Percentiles rank a stretch among this genome's conserved stretches.
Evolutionary conservation across 2,329 filamentous ascomycete species (phyloP).

Genomic region (Ceratocystis papillata): DNA sequence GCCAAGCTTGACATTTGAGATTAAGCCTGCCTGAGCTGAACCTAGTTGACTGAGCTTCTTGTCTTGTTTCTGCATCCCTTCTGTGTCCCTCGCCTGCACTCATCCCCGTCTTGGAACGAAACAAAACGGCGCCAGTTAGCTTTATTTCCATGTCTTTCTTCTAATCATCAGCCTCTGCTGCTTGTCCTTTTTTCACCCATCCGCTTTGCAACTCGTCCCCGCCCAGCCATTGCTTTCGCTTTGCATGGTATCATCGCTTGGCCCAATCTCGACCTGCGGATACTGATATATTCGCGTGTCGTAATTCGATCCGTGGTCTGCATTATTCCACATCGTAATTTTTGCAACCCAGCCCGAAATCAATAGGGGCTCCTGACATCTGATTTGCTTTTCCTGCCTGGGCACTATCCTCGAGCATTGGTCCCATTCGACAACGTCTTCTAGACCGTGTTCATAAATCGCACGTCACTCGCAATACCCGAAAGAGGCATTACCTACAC

Average conservation of each 20-base stretch:
- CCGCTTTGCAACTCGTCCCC: not conserved
- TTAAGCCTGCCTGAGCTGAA: slow-evolving; percentile 7
- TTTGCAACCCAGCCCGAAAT: not conserved
- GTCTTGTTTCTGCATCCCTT: slow-evolving; percentile 13
- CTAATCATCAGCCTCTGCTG: slow-evolving; percentile 23
- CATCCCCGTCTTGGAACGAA: slow-evolving; percentile 3
- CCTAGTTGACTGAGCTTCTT: slow-evolving; percentile 2
- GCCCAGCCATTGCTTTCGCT: not conserved
- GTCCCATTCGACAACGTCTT: not conserved
- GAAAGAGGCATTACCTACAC: slow-evolving; percentile 13
- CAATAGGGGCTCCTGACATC: not conserved
- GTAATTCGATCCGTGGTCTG: not conserved
- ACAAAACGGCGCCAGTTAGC: slow-evolving; percentile 17
- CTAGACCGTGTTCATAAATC: not conserved
- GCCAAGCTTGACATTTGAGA: slow-evolving; percentile 2
- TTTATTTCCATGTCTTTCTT: slow-evolving; percentile 26
- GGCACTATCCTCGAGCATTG: not conserved
- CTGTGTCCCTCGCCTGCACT: slow-evolving; percentile 12
- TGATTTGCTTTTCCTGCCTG: not conserved
- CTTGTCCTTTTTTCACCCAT: slow-evolving; percentile 20
- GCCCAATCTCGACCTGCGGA: not conserved
- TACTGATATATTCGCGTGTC: not conserved
- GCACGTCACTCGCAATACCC: not conserved
- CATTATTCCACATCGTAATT: not conserved
- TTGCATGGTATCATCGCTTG: slow-evolving; percentile 1